phyloP scores from a whole-genome alignment of 129 eudicot genomes.

The Gnaphalium uliginosum region DNA sequence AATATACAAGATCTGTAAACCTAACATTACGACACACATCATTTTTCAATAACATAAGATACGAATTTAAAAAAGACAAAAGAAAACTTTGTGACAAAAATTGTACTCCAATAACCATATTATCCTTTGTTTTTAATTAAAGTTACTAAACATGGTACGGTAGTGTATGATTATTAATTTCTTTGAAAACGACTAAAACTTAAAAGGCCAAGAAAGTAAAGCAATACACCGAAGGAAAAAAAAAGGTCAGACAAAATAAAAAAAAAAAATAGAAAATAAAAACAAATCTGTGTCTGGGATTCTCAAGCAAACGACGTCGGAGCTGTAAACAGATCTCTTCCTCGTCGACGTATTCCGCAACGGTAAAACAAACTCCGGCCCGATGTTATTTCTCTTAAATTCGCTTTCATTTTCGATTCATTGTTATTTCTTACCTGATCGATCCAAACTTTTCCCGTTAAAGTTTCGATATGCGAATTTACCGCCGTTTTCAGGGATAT shows the following conservation, averaged over 20 bases:
- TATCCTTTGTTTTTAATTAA: too few relatives aligned
- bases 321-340: slow-evolving; percentile 24
- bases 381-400: neutral
- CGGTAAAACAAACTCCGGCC: slow-evolving; percentile 21
- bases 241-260: slow-evolving; percentile 2
- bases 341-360: slow-evolving; percentile 17
- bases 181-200: neutral
- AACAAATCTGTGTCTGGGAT: slow-evolving; percentile 19
- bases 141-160: neutral
- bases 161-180: neutral
- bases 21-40: too few relatives aligned
- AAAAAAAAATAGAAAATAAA: neutral
- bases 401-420: slow-evolving; percentile 9
- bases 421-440: neutral
- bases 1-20: too few relatives aligned
- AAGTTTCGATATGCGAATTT: neutral
- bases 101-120: neutral
- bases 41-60: too few relatives aligned
- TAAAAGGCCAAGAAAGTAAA: neutral
- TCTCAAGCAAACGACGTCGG: slow-evolving; percentile 17
- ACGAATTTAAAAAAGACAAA: too few relatives aligned
- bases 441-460: neutral
- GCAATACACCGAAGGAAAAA: neutral
- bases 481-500: neutral
- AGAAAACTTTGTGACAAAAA: too few relatives aligned